phyloP scores from a whole-genome alignment of 2,329 filamentous ascomycete species.

The Diplodia intermedia region DNA sequence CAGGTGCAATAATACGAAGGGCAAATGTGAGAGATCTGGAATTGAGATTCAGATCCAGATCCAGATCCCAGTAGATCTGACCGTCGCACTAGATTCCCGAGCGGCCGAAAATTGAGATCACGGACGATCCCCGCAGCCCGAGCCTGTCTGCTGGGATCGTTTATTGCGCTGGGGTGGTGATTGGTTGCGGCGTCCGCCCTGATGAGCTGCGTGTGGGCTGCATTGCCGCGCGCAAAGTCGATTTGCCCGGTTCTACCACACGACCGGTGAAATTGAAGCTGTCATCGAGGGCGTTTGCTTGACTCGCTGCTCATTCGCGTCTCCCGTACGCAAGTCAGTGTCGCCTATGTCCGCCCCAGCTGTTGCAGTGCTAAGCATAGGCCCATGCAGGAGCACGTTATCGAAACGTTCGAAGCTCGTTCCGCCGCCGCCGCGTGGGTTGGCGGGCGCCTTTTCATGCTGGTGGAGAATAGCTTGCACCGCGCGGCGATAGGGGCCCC shows the following conservation, averaged over 20 bases:
- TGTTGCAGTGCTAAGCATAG: neutral
- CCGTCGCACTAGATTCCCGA: slow-evolving; percentile 28
- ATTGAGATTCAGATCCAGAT: slow-evolving; percentile 7
- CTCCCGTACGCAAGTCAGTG: neutral
- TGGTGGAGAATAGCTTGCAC: slow-evolving; percentile 18
- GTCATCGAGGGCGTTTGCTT: neutral
- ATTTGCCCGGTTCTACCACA: neutral
- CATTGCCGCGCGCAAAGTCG: neutral
- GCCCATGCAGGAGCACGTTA: slow-evolving; percentile 6
- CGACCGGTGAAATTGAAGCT: neutral
- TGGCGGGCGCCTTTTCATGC: neutral
- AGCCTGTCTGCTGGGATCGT: slow-evolving; percentile 17
- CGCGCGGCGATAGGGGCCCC: slow-evolving; percentile 1
- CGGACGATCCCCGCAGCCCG: slow-evolving; percentile 26
- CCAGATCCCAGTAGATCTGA: slow-evolving; percentile 24
- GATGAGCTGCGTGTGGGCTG: neutral
- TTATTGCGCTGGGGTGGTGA: slow-evolving; percentile 15
- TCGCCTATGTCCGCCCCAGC: neutral
- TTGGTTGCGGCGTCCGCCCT: neutral
- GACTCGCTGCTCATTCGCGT: neutral
- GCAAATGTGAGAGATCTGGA: slow-evolving; percentile 13
- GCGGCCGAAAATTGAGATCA: slow-evolving; percentile 22
- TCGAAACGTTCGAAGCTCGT: neutral
- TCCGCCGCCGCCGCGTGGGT: slow-evolving; percentile 6
- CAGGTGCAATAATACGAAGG: neutral